These are phyloP conservation scores for Cyclostephanos invisitatus DNA, from an alignment of 108 stramenopile species.

Conservation along the genomic window DNA sequence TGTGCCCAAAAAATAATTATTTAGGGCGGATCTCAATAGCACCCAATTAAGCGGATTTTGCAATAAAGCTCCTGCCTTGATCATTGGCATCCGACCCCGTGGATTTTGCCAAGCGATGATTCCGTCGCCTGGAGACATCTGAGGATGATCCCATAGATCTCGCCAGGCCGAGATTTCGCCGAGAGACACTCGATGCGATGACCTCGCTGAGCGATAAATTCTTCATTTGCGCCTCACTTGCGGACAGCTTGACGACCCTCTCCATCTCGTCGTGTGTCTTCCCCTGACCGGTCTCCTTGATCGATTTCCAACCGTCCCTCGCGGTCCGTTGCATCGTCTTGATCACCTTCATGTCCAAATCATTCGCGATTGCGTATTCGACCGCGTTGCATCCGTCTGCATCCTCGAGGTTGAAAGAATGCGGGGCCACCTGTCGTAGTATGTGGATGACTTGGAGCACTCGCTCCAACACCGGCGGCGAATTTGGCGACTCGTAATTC, in stretches of 20 bases:
- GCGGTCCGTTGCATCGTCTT: slow-evolving; percentile 49
- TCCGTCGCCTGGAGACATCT: too few species aligned
- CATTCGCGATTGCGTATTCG: slow-evolving; percentile 41
- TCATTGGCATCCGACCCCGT: background rate
- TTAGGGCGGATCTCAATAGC: too few species aligned
- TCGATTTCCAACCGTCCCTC: slow-evolving; percentile 47
- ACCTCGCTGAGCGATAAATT: slow-evolving; percentile 13
- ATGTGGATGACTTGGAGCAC: slow-evolving; percentile 41
- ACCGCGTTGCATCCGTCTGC: slow-evolving; percentile 44
- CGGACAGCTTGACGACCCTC: slow-evolving; percentile 13
- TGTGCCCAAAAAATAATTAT: too few species aligned
- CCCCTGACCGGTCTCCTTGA: slow-evolving; percentile 19
- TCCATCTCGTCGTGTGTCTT: slow-evolving; percentile 36
- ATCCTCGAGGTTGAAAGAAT: slow-evolving; percentile 47
- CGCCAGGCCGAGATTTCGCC: background rate
- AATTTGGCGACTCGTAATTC: slow-evolving; percentile 7
- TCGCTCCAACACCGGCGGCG: slow-evolving; percentile 15
- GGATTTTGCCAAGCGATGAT: too few species aligned
- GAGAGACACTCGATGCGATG: background rate
- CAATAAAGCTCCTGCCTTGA: background rate
- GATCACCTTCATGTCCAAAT: slow-evolving; percentile 40
- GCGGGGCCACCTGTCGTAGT: slow-evolving; percentile 27
- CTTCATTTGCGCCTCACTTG: slow-evolving; percentile 21
- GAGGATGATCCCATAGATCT: too few species aligned
- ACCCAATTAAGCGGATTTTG: slow-evolving; percentile 1